Base-by-base conservation (phyloP, 192 early-diverging fungal genomes). In the Dissophora ornata region DNA sequence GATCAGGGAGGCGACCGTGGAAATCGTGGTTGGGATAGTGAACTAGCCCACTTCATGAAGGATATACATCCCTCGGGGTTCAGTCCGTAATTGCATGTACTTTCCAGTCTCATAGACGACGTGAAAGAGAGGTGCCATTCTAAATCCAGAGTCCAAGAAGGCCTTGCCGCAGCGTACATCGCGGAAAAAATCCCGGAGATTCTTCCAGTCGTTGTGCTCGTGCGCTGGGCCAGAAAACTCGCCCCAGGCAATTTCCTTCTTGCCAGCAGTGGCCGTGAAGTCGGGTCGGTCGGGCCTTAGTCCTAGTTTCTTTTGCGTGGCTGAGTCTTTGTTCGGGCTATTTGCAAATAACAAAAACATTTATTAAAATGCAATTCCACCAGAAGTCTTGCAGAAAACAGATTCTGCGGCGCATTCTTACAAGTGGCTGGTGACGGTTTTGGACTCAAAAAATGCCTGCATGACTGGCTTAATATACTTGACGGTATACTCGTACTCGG, bases 1-100 rank as follows among this genome's bases (percentile, higher is more conserved):
- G 24, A 63, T 63, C 36, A 63, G 48, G 1, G 49, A 52, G 48
- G 48, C 48, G 13, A 63, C 36, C 38, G 34, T 41, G 30, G 61
- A 48, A 52, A 36, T 63, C 32, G 61, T 63, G 6, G 61, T 63
- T 63, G 61, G 61, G 24, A 63, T 63, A 24, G 49, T 63, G 38
- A 63, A 63, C n/a, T 50, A 38, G 48, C 61, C 61, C 30, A 63
- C 61, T 29, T 63, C 61, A 47, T 63, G 49, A 40, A 63, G 61
- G 33, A 63, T 25, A 42, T 63, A 52, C 61, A 63, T 64, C 45
- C 51, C 62, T 21, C 62, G 49, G 41, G 50, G n/a, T 54, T 64
- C 62, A 45, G 50, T 21, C 40, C 26, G 33, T 33, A 52, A 44
- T 24, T 33, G 51, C 62, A 64, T 64, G 41, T 64, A 64, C 50